A percentile compares a stretch with the other conserved stretches of the same genome.
These are phyloP conservation scores for Mycena epipterygia DNA, from an alignment of 768 basidiomycete genomes.

Conservation along the genomic window DNA sequence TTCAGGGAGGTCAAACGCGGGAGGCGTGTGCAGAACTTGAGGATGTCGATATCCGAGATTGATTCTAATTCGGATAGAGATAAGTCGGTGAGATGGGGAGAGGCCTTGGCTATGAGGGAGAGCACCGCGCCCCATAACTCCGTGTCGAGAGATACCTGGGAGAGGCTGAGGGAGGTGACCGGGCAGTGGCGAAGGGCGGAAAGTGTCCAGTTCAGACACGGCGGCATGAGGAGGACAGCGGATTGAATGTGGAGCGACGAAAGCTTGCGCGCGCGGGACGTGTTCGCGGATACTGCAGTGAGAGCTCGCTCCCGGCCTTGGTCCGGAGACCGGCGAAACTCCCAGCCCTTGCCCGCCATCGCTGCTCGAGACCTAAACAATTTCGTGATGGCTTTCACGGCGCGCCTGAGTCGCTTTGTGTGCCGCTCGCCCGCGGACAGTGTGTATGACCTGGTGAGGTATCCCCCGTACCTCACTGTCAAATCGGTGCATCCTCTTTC, in stretches of 20 bases:
- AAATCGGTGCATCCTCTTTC: constrained; percentile 27
- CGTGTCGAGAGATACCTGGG: constrained; percentile 28
- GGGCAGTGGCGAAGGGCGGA: constrained; percentile 23
- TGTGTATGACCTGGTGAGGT: constrained; percentile 27
- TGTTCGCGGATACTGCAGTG: background rate
- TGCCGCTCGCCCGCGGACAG: background rate
- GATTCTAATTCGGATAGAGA: constrained; percentile 30
- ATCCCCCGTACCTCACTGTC: constrained; percentile 31
- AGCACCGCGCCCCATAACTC: constrained; percentile 23
- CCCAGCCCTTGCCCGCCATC: constrained; percentile 16
- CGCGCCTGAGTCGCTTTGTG: constrained; percentile 8
- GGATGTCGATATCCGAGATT: constrained; percentile 29
- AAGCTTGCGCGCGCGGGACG: constrained; percentile 11
- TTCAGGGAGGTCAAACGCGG: constrained; percentile 23
- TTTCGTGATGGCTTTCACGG: constrained; percentile 10
- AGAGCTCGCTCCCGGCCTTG: constrained; percentile 23
- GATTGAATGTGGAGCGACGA: constrained; percentile 33
- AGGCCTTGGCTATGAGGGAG: constrained; percentile 28
- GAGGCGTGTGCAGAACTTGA: constrained; percentile 30
- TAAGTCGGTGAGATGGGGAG: constrained; percentile 13
- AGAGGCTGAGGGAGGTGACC: constrained; percentile 30
- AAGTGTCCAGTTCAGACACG: constrained; percentile 33
- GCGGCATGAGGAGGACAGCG: constrained; percentile 30
- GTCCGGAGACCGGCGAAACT: constrained; percentile 19
- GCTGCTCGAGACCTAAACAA: background rate